Evolutionary conservation across 176 grass and related monocot species (phyloP).

Genomic region (Miscanthus lutarioriparius): DNA sequence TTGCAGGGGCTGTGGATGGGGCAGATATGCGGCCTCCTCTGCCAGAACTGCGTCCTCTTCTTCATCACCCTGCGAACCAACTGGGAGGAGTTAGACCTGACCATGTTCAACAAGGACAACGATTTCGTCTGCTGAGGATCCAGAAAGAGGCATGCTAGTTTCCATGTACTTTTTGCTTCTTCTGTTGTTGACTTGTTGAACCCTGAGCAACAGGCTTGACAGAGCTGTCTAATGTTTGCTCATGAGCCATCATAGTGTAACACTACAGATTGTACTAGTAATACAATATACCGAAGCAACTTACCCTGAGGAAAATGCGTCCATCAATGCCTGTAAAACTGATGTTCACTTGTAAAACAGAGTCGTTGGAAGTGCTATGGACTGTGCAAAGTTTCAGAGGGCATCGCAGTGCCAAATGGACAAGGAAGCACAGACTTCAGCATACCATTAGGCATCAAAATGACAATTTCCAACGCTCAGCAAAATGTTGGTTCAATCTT

Average conservation of each 20-base stretch:
- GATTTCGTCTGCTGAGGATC: slow-evolving; percentile 17
- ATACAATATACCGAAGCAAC: not conserved
- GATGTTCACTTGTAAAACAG: not conserved
- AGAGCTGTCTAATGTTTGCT: not conserved
- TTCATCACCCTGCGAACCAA: slow-evolving; percentile 45
- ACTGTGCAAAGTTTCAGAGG: not conserved
- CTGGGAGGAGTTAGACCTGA: slow-evolving; percentile 42
- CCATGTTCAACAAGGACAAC: slow-evolving; percentile 10
- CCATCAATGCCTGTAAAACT: not conserved
- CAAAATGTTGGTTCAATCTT: not conserved
- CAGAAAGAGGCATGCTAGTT: not conserved
- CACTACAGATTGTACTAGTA: not conserved
- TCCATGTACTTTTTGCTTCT: not conserved
- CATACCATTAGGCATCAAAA: not conserved
- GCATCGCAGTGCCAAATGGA: too few relatives aligned
- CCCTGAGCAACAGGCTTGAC: not conserved
- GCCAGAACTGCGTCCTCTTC: slow-evolving; percentile 41
- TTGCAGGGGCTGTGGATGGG: slow-evolving; percentile 56
- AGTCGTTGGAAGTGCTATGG: not conserved
- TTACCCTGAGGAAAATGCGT: not conserved
- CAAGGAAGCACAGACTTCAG: not conserved
- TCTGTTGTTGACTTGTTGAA: not conserved
- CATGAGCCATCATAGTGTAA: not conserved
- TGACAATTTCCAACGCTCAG: not conserved
- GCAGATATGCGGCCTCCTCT: slow-evolving; percentile 47